phyloP scores from a whole-genome alignment of 2,329 filamentous ascomycete genomes.

The Exophiala sp. region DNA sequence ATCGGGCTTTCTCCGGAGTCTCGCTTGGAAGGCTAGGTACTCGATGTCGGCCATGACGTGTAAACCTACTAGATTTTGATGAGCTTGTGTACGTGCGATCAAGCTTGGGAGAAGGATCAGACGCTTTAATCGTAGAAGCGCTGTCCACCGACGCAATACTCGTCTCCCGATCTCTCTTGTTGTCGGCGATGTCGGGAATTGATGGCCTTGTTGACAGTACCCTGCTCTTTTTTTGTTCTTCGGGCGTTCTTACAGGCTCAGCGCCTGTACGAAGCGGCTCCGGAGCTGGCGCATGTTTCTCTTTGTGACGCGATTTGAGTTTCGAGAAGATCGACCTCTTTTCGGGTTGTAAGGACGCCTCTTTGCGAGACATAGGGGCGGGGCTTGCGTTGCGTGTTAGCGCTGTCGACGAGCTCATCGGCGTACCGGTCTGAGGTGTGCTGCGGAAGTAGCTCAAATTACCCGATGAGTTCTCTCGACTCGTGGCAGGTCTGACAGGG shows the following conservation, averaged over 20 bases:
- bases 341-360: constrained; percentile 35
- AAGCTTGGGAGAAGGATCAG: constrained; percentile 26
- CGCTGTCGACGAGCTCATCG: constrained; percentile 49
- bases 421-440: constrained; percentile 50
- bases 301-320: constrained; percentile 50
- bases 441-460: constrained; percentile 49
- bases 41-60: constrained; percentile 19
- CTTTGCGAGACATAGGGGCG: constrained; percentile 65
- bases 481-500: constrained; percentile 66
- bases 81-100: constrained; percentile 25
- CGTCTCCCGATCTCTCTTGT: constrained; percentile 30
- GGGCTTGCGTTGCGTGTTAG: constrained; percentile 70
- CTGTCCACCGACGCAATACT: constrained; percentile 33
- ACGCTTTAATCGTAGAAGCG: constrained; percentile 30
- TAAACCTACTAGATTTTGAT: constrained; percentile 26
- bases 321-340: constrained; percentile 53
- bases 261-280: constrained; percentile 23
- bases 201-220: constrained; percentile 18
- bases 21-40: constrained; percentile 31
- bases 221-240: constrained; percentile 21
- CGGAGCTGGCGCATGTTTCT: constrained; percentile 34
- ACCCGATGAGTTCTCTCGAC: constrained; percentile 67
- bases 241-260: constrained; percentile 24
- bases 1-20: constrained; percentile 53
- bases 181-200: constrained; percentile 9